Conservation (phyloP, 2,329 filamentous ascomycete genomes). For the Colletotrichum chlorophyti region DNA sequence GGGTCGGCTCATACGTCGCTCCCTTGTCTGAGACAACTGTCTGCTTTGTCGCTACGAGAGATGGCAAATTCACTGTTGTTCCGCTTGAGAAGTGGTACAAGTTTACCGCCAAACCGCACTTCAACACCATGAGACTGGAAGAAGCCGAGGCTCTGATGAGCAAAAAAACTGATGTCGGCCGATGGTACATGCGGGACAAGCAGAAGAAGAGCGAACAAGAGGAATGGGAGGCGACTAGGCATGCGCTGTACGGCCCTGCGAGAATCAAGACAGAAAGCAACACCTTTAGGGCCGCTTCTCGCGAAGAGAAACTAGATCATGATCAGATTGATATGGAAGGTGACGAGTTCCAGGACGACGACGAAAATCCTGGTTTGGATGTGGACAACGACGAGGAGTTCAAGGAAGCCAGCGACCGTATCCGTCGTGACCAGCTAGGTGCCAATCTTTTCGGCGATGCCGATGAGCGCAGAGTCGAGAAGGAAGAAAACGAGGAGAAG, state of each 20-base stretch:
- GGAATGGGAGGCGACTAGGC: constrained; percentile 66
- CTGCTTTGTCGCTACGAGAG: constrained; percentile 72
- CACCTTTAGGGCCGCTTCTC: constrained; percentile 67
- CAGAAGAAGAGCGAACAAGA: constrained; percentile 63
- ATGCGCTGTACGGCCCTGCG: constrained; percentile 57
- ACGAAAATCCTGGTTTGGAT: constrained; percentile 79
- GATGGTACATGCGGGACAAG: constrained; percentile 80
- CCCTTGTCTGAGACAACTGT: constrained; percentile 87
- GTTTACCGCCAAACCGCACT: constrained; percentile 81
- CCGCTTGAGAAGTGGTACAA: constrained; percentile 97
- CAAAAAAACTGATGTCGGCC: constrained; percentile 76
- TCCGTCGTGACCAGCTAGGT: constrained; percentile 82
- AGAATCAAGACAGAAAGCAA: constrained; percentile 73
- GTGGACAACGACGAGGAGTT: constrained; percentile 81
- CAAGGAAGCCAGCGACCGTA: constrained; percentile 74
- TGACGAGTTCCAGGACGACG: constrained; percentile 86
- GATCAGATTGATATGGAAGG: constrained; percentile 72
- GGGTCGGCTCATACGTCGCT: constrained; percentile 90
- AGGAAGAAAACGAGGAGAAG: constrained; percentile 73
- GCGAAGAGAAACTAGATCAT: constrained; percentile 72
- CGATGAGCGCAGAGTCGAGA: constrained; percentile 75
- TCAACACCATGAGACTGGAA: constrained; percentile 79
- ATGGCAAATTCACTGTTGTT: constrained; percentile 79
- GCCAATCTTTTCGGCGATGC: constrained; percentile 82
- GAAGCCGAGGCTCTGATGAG: constrained; percentile 86